Conservation (phyloP, 495 filamentous ascomycete genomes). For the Pseudotulostoma volvatum region DNA sequence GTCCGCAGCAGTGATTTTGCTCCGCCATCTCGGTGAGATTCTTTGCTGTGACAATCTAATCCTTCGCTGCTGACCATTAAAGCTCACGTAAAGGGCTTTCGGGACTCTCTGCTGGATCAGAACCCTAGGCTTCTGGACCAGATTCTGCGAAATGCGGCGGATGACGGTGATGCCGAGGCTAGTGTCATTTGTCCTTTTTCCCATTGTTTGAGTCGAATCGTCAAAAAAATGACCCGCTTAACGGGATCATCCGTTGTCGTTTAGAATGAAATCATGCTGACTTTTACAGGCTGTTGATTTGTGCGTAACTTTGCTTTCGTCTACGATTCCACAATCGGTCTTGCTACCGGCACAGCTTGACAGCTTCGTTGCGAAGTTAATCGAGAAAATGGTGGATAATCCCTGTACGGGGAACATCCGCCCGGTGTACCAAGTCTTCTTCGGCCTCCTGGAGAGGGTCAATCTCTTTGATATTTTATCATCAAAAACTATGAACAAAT, state of each 20-base stretch:
- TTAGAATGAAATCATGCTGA: too few relatives aligned
- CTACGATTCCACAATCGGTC: constrained; percentile 18
- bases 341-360: constrained; percentile 25
- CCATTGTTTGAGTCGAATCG: not conserved
- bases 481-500: constrained; percentile 21
- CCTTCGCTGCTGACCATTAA: not conserved
- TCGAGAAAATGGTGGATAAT: constrained; percentile 16
- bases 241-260: too few relatives aligned
- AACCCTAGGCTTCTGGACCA: constrained; percentile 27
- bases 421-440: constrained; percentile 27
- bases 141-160: constrained; percentile 21
- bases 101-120: constrained; percentile 25
- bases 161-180: not conserved
- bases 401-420: constrained; percentile 26
- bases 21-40: constrained; percentile 24
- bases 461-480: constrained; percentile 20
- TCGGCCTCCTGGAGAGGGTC: constrained; percentile 16
- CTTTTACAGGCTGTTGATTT: constrained; percentile 18
- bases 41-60: not conserved
- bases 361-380: constrained; percentile 23
- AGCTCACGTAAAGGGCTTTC: constrained; percentile 9
- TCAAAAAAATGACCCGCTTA: too few relatives aligned
- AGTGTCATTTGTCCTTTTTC: not conserved
- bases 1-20: constrained; percentile 20
- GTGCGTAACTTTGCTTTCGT: constrained; percentile 28